These are phyloP conservation scores for Volvox carteri DNA, from an alignment of 163 green algal species.

Conservation along the genomic window DNA sequence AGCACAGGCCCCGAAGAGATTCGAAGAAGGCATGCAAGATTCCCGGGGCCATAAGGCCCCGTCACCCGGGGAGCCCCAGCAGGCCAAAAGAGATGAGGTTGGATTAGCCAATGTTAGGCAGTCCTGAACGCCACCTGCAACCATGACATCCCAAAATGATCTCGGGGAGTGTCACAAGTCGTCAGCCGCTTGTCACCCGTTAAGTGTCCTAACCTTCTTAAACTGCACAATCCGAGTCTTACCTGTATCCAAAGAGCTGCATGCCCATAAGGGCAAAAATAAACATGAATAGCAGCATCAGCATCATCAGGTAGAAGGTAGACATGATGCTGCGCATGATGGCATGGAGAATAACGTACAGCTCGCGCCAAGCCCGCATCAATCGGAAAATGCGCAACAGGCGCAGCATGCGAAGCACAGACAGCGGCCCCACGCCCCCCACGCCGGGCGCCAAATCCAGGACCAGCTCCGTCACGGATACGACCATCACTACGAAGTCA, in stretches of 20 bases:
- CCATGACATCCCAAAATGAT: no score
- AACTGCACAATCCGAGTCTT: no score
- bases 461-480: constrained; percentile 60
- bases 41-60: no score
- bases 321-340: constrained; percentile 54
- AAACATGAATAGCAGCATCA: constrained; percentile 81
- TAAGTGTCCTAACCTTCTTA: no score
- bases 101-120: no score
- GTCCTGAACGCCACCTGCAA: no score
- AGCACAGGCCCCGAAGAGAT: no score
- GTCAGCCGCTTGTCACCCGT: no score
- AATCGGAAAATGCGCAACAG: constrained; percentile 82
- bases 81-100: no score
- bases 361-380: constrained; percentile 17
- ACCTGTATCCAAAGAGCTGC: constrained; percentile 56
- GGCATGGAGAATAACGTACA: constrained; percentile 3
- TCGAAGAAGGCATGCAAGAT: no score
- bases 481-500: constrained; percentile 12
- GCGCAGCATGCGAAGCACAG: constrained; percentile 77
- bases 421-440: constrained; percentile 64
- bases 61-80: no score
- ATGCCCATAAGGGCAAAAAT: constrained; percentile 82
- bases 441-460: constrained; percentile 47
- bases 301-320: constrained; percentile 74
- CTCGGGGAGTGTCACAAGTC: no score